Evolutionary conservation across 1,139 yeast species (phyloP), one percentile per base, ranked within the genome.

Genomic region (Meyerozyma elateridarum): DNA sequence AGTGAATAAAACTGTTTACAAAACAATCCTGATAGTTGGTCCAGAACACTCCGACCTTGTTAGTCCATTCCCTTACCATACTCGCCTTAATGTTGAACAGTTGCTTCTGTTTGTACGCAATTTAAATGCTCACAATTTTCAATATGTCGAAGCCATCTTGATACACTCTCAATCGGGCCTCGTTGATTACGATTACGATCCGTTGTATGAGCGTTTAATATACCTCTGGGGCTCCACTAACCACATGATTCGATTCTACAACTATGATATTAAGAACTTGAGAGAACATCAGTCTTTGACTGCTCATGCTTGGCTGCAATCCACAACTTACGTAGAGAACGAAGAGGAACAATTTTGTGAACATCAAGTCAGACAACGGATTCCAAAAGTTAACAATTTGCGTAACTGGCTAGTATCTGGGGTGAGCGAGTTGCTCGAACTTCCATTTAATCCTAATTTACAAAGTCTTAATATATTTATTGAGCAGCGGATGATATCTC

Each of bases 361-460:
- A 22, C 27, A 20, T 18, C 27, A 8, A n/a, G 5, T 24, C 34
- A 22, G 41, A 34, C 32, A 29, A 16, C 20, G 25, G 18, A 19
- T 21, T 18, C 25, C 29, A 9, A 48, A 47, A 30, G 40, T 51
- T 11, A 44, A 38, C 27, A 47, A 49, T 29, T 42, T 54, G 30
- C 39, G 32, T 15, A 53, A 52, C 39, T 52, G 60, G 58, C 42
- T 46, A 20, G 41, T 52, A 3, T 44, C 48, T 25, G 50, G 49
- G 32, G 39, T 46, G 20, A 33, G 41, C 15, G 59, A 54, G 32
- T 41, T 53, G 29, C 22, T 35, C n/a, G 37, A 39, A 18, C 30
- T 52, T 22, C 58, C 59, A 3, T 37, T 28, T 25, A 51, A 54
- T 29, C 34, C 29, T 15, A 41, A 46, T 25, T 41, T 54, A 22